Evolutionary conservation across 441 rosid species (phyloP).

Genomic region (Viola pubescens): DNA sequence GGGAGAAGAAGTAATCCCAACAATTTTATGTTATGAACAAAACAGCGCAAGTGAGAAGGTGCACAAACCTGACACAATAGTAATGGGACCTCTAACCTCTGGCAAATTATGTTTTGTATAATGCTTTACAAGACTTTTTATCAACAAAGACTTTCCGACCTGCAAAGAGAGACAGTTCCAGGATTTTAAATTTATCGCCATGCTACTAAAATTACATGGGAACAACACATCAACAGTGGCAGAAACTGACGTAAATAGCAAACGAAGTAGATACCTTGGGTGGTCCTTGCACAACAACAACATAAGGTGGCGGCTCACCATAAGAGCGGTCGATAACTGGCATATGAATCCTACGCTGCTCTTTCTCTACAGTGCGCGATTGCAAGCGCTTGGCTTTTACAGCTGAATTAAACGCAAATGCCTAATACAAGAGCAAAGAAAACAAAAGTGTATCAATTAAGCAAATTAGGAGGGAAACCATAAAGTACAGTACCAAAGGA

Average conservation of each 20-base stretch:
- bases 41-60: neutral
- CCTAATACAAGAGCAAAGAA: constrained; percentile 25
- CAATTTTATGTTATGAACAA: neutral
- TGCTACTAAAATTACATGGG: neutral
- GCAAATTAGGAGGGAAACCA: neutral
- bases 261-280: constrained; percentile 42
- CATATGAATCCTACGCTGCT: constrained; percentile 74
- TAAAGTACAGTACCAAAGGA: neutral
- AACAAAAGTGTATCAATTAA: constrained; percentile 1
- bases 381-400: constrained; percentile 59
- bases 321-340: constrained; percentile 72
- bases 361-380: constrained; percentile 67
- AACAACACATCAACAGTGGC: constrained; percentile 8
- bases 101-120: constrained; percentile 73
- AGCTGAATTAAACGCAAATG: constrained; percentile 54
- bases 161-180: constrained; percentile 11
- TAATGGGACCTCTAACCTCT: constrained; percentile 78
- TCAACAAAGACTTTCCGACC: constrained; percentile 89
- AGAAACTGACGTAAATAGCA: neutral
- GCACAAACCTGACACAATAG: constrained; percentile 70
- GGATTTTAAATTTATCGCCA: neutral
- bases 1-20: neutral
- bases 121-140: constrained; percentile 73
- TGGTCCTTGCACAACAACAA: constrained; percentile 89
- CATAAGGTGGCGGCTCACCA: constrained; percentile 70